Evolutionary conservation across 2,329 filamentous ascomycete genomes (phyloP).

Genomic region (Pseudogymnoascus sp.): DNA sequence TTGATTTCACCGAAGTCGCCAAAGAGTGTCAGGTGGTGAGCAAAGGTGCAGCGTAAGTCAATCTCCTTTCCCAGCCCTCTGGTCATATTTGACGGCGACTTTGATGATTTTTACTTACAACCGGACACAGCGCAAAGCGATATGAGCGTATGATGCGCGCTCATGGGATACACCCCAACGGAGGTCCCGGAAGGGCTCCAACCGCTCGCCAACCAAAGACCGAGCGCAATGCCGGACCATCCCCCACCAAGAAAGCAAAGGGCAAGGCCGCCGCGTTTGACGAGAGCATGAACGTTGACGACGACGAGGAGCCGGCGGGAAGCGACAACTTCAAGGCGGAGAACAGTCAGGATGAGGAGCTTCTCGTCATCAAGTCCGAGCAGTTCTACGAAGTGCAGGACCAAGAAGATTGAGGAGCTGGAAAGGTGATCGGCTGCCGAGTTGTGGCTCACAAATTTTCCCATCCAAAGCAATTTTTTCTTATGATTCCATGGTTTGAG

Average conservation of each 20-base stretch:
- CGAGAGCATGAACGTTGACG: slow-evolving; percentile 14
- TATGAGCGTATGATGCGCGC: slow-evolving; percentile 59
- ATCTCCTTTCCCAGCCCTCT: background rate
- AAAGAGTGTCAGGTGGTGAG: slow-evolving; percentile 53
- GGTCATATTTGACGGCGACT: background rate
- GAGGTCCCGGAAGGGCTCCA: slow-evolving; percentile 20
- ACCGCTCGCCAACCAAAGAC: slow-evolving; percentile 15
- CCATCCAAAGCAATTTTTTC: background rate
- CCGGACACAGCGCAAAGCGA: slow-evolving; percentile 49
- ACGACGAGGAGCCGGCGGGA: slow-evolving; percentile 8
- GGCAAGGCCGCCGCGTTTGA: slow-evolving; percentile 20
- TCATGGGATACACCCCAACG: slow-evolving; percentile 38
- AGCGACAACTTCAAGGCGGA: background rate
- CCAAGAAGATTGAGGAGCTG: background rate
- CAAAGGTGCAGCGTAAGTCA: slow-evolving; percentile 62
- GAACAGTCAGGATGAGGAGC: background rate
- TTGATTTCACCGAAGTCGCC: slow-evolving; percentile 59
- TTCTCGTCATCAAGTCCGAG: background rate
- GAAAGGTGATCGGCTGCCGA: background rate
- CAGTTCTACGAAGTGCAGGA: background rate
- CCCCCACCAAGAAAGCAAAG: slow-evolving; percentile 21
- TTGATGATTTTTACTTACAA: slow-evolving; percentile 7
- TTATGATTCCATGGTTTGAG: background rate
- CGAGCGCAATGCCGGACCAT: slow-evolving; percentile 10
- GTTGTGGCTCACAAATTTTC: background rate